Conservation (phyloP, 257 asterid genomes). For the Solanum pennellii region DNA sequence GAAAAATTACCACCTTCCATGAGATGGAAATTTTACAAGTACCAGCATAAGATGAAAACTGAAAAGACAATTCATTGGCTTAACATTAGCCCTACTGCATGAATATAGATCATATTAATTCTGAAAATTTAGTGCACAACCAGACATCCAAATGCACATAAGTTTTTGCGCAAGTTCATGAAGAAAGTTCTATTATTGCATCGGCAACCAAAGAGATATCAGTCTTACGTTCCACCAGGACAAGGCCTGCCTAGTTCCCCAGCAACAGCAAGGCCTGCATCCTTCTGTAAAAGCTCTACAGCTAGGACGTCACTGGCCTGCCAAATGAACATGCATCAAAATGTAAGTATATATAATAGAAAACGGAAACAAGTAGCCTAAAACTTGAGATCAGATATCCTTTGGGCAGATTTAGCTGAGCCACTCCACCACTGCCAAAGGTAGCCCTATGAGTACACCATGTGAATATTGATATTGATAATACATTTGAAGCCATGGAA, state of each 20-base stretch:
- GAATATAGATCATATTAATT: not conserved
- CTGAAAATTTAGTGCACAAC: not conserved
- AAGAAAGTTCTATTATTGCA: not conserved
- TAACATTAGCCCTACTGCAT: not conserved
- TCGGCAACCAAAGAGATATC: not conserved
- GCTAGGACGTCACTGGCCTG: constrained; percentile 99
- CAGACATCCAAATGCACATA: not conserved
- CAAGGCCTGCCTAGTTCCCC: constrained; percentile 76
- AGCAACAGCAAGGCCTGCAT: constrained; percentile 72
- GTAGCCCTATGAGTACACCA: not conserved
- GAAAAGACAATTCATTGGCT: not conserved
- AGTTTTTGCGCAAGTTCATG: not conserved
- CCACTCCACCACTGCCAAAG: not conserved
- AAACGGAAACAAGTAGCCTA: not conserved
- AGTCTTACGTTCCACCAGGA: constrained; percentile 75
- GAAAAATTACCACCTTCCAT: not conserved
- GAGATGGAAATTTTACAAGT: not conserved
- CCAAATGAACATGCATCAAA: constrained; percentile 4
- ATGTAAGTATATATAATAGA: not conserved
- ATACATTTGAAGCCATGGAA: constrained; percentile 90
- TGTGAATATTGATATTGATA: not conserved
- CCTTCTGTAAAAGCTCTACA: constrained; percentile 92
- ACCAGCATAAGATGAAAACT: not conserved
- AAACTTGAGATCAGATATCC: not conserved
- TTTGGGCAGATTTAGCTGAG: not conserved